Evolutionary conservation across 345 rosid genomes (phyloP).

Genomic region (Linum trigynum): DNA sequence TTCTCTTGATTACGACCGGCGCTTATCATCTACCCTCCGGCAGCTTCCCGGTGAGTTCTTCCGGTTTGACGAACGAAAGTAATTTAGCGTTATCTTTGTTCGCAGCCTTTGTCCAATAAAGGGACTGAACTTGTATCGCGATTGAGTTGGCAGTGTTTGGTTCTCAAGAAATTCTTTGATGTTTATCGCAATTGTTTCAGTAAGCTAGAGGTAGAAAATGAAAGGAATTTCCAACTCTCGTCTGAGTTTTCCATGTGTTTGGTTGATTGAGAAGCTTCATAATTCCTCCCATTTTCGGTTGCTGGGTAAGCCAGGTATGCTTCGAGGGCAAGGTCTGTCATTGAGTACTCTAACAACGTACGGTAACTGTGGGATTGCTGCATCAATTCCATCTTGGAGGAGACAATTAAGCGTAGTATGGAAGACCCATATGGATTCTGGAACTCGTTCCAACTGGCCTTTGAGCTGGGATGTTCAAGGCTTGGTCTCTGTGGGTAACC

Average conservation of each 20-base stretch:
- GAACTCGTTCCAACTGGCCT: constrained; percentile 25
- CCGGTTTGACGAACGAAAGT: background rate
- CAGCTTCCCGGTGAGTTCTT: background rate
- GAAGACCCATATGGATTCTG: constrained; percentile 18
- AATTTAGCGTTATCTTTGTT: too few relatives aligned
- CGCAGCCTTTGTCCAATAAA: background rate
- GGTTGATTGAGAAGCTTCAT: background rate
- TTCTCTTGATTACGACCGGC: background rate
- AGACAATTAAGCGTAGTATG: constrained; percentile 27
- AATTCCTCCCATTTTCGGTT: background rate
- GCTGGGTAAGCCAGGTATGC: background rate
- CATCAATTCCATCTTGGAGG: constrained; percentile 24
- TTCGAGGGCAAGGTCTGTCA: constrained; percentile 30
- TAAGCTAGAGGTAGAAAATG: too few relatives aligned
- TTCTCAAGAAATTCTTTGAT: too few relatives aligned
- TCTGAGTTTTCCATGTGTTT: too few relatives aligned
- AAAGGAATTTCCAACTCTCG: too few relatives aligned
- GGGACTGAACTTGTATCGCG: background rate
- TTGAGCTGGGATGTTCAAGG: constrained; percentile 27
- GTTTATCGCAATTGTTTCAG: too few relatives aligned
- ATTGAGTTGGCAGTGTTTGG: background rate
- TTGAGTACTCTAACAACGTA: constrained; percentile 36
- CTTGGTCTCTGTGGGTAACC: constrained; percentile 22
- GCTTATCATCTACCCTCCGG: background rate
- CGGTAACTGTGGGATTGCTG: constrained; percentile 36